Evolutionary conservation across 2,329 filamentous ascomycete species (phyloP), one percentile per base, ranked within the genome.

Genomic region (Exophiala dermatitidis): DNA sequence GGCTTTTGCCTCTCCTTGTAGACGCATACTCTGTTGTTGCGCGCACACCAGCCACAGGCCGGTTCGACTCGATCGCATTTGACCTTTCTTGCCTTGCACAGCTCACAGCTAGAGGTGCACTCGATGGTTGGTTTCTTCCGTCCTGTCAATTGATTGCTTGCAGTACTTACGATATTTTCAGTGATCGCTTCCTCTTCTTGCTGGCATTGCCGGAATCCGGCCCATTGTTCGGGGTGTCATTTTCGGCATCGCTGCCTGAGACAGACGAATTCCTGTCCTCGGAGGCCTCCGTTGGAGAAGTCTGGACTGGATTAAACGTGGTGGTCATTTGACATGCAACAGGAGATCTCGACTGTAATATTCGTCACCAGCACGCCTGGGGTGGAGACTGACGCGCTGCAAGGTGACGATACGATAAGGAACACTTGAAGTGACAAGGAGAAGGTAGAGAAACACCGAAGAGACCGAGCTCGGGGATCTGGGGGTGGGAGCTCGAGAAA

Each of bases 1-100:
- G 84, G 83, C 66, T 86, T 87, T 69, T 86, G 85, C 38, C 84
- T 75, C 63, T 85, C 84, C 54, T 81, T 81, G 66, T 87, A 87
- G 64, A 85, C 80, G 66, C 84, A 87, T 45, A 74, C 60, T 57
- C 84, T 80, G 53, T 78, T 77, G 67, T 87, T 86, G 46, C 83
- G 79, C 43, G 80, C 70, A 67, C 84, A 88, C 84, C 84, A 87
- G 30, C 83, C 83, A 68, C 84, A 87, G 19, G 77, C 77, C 1
- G 78, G 78, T 60, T 81, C 77, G 33, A 74, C 72, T 50, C 78
- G 74, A 62, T 81, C 72, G 54, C 57, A 54, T 56, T 49, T 60
- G 29, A 53, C 50, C 50, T 74, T 73, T 58, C 71, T 64, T 48
- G 68, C 68, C 56, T 74, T 73, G 59, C 71, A 74, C 36, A 72